Percentiles rank a stretch among this genome's conserved stretches.
Conservation (phyloP, 768 basidiomycete species). For the Podaxis sp. region DNA sequence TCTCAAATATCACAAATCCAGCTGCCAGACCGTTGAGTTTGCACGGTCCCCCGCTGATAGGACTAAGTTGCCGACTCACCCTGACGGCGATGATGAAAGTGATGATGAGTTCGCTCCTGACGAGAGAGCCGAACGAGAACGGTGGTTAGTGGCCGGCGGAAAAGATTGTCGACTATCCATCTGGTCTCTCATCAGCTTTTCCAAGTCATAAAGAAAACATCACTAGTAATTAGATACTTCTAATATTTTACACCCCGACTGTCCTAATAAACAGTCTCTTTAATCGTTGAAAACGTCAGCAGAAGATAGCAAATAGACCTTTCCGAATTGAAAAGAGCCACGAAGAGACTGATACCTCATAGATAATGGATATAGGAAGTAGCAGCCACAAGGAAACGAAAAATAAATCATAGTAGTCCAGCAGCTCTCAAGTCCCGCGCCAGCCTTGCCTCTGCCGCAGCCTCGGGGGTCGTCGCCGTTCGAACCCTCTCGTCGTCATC, state of each 20-base stretch:
- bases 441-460: slow-evolving; percentile 39
- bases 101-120: slow-evolving; percentile 52
- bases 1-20: slow-evolving; percentile 76
- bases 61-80: background rate
- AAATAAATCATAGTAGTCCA: slow-evolving; percentile 43
- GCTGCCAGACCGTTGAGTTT: slow-evolving; percentile 76
- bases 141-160: slow-evolving; percentile 65
- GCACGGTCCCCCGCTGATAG: slow-evolving; percentile 31
- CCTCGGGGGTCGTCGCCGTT: background rate
- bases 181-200: slow-evolving; percentile 64
- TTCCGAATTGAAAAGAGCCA: slow-evolving; percentile 3
- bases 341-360: slow-evolving; percentile 3
- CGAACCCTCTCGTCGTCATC: slow-evolving; percentile 24
- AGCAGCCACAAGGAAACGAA: background rate
- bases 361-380: slow-evolving; percentile 7
- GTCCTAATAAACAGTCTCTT: background rate
- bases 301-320: background rate
- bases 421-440: slow-evolving; percentile 50
- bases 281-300: background rate
- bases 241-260: background rate
- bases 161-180: slow-evolving; percentile 71
- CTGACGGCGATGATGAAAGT: slow-evolving; percentile 34
- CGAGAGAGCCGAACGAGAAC: slow-evolving; percentile 42
- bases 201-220: slow-evolving; percentile 23
- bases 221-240: slow-evolving; percentile 1